Evolutionary conservation across 345 rosid genomes (phyloP), one percentile per base, ranked within the genome.

Genomic region (thale cress (Arabidopsis thaliana)): DNA sequence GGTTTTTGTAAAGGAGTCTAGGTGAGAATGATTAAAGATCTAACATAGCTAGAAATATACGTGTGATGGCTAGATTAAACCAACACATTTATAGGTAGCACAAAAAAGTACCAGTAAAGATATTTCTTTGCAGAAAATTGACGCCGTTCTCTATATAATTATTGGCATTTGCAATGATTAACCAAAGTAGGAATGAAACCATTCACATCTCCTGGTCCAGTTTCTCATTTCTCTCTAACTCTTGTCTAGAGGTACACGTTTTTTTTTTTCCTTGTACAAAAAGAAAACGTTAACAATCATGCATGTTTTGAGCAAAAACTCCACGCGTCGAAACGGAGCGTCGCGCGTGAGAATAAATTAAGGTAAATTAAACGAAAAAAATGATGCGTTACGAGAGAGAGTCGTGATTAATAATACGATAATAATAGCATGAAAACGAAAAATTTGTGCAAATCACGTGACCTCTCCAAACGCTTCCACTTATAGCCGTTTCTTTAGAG

Each of bases 311-410:
- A 13, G 52, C 6, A 16, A 32, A 67, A 51, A 8, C n/a, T 30
- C 32, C 61, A 77, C 76, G 71, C 60, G 80, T 55, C 30, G 22
- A 34, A 38, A 38, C 1, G 53, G 66, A 62, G 64, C 71, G 80
- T 71, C 5, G 66, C 72, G 80, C 80, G 80, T 71, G 67, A 33
- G 32, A 37, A 2, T n/a, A 53, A 52, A 58, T 40, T 51, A 45
- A 44, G 40, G 56, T 59, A 16, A 16, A 32, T 5, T 59, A 28
- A 69, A 36, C 25, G 24, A 22, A n/a, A 20, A n/a, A 33, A 28
- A 13, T 30, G 57, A 76, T 68, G 64, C 79, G 79, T 76, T 69
- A 76, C 74, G 40, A 32, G 74, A 68, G 79, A 69, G 78, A 65
- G 33, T 22, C 16, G 58, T 69, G 61, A 37, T 33, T 48, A 74